Evolutionary conservation across 73 alveolate species (phyloP).

Genomic region (Paramecium tetraurelia): DNA sequence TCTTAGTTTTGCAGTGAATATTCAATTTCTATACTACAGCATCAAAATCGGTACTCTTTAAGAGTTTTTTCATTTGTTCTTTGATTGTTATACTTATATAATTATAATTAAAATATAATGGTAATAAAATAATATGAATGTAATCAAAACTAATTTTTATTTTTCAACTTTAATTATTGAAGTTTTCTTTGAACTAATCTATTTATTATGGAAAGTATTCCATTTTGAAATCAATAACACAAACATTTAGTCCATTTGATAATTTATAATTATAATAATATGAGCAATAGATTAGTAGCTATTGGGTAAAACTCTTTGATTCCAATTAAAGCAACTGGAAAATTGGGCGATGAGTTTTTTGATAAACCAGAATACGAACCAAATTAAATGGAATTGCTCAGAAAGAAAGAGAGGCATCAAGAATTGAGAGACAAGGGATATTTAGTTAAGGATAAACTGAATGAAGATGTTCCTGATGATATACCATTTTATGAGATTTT

Average conservation of each 20-base stretch:
- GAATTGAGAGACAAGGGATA: constrained; percentile 39
- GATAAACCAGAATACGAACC: background rate
- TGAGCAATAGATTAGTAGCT: background rate
- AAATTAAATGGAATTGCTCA: background rate
- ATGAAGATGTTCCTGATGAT: background rate
- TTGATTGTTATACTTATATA: background rate
- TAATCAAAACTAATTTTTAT: no score
- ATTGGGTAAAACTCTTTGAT: background rate
- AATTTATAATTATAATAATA: background rate
- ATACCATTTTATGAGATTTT: constrained; percentile 34
- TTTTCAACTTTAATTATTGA: no score
- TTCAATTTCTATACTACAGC: background rate
- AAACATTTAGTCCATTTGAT: background rate
- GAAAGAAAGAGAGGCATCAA: constrained; percentile 20
- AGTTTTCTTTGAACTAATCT: no score
- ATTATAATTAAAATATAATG: background rate
- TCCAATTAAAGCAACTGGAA: constrained; percentile 31
- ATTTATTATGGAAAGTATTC: background rate
- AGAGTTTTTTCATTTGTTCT: background rate
- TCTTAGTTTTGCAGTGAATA: background rate
- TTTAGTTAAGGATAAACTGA: background rate
- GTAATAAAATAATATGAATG: background rate
- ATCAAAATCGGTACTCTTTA: background rate
- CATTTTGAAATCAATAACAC: no score
- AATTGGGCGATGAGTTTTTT: background rate